Percentiles rank a stretch among this genome's conserved stretches.
phyloP scores from a whole-genome alignment of 2,329 filamentous ascomycete species.

The Aureobasidium pullulans region DNA sequence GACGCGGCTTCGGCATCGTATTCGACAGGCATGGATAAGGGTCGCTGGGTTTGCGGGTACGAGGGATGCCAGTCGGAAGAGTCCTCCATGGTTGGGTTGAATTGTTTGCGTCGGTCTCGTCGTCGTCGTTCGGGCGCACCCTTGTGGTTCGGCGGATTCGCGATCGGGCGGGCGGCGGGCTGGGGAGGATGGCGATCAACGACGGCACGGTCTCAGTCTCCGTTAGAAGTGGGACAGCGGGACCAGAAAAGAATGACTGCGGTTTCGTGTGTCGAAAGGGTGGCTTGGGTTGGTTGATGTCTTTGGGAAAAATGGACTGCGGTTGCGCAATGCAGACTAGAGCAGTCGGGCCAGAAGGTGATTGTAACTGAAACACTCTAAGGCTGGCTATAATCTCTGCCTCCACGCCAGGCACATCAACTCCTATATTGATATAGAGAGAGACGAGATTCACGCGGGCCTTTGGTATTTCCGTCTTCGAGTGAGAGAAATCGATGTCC shows the following conservation, averaged over 20 bases:
- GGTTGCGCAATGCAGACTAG: slow-evolving; percentile 8
- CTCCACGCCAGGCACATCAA: not conserved
- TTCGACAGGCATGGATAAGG: slow-evolving; percentile 15
- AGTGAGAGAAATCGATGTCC: too few species aligned
- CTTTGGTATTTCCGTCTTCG: too few species aligned
- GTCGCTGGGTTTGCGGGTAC: slow-evolving; percentile 15
- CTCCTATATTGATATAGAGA: too few species aligned
- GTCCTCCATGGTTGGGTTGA: slow-evolving; percentile 15
- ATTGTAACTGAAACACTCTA: slow-evolving; percentile 1
- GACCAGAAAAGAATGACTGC: not conserved
- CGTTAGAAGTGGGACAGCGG: not conserved
- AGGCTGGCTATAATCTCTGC: not conserved
- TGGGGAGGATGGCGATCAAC: slow-evolving; percentile 5
- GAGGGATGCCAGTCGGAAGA: slow-evolving; percentile 15
- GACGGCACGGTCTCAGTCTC: not conserved
- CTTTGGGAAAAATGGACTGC: not conserved
- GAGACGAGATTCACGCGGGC: too few species aligned
- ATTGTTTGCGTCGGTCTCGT: not conserved
- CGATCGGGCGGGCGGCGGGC: not conserved
- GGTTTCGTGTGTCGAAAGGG: not conserved
- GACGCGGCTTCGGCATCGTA: slow-evolving; percentile 13
- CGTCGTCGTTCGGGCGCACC: not conserved
- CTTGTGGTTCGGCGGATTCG: slow-evolving; percentile 7
- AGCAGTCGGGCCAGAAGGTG: not conserved
- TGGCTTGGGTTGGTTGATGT: not conserved